Conservation (phyloP, 208 protist species). For the Crithidia brevicula region DNA sequence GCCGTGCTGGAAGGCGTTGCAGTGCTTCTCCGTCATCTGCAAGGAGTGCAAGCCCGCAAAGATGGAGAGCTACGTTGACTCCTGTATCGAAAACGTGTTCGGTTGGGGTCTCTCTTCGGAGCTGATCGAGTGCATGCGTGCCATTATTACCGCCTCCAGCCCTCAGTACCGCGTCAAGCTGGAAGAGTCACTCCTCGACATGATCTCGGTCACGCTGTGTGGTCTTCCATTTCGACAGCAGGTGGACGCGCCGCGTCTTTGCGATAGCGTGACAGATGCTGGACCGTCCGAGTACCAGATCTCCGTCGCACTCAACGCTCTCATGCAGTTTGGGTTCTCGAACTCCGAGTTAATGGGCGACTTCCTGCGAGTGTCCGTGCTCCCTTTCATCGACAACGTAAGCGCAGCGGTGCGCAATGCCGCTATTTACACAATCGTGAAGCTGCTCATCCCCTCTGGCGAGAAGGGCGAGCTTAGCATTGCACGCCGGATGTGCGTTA, state of each 20-base stretch:
- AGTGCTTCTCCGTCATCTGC: slow-evolving; percentile 74
- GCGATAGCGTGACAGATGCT: slow-evolving; percentile 17
- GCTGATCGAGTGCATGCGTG: slow-evolving; percentile 82
- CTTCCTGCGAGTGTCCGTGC: slow-evolving; percentile 86
- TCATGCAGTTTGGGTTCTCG: slow-evolving; percentile 89
- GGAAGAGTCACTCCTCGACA: slow-evolving; percentile 83
- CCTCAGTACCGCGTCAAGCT: slow-evolving; percentile 65
- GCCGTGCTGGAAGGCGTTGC: slow-evolving; percentile 83
- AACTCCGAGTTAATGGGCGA: slow-evolving; percentile 90
- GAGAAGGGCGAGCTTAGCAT: slow-evolving; percentile 76
- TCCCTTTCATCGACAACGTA: slow-evolving; percentile 84
- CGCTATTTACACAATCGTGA: slow-evolving; percentile 83
- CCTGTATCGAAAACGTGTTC: slow-evolving; percentile 81
- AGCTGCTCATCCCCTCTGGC: slow-evolving; percentile 77
- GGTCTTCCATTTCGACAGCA: slow-evolving; percentile 86
- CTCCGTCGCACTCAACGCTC: slow-evolving; percentile 78
- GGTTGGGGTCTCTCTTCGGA: slow-evolving; percentile 83
- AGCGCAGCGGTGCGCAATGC: slow-evolving; percentile 73
- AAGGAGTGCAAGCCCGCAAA: slow-evolving; percentile 54
- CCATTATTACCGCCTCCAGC: slow-evolving; percentile 73
- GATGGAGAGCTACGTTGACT: slow-evolving; percentile 77
- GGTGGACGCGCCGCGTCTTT: slow-evolving; percentile 24
- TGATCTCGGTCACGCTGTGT: slow-evolving; percentile 91
- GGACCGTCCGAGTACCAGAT: slow-evolving; percentile 74
- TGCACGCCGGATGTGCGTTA: slow-evolving; percentile 83